Percentiles rank a stretch among this genome's conserved stretches.
Evolutionary conservation across 352 stramenopile genomes (phyloP).

Genomic region (Nothophytophthora sp.): DNA sequence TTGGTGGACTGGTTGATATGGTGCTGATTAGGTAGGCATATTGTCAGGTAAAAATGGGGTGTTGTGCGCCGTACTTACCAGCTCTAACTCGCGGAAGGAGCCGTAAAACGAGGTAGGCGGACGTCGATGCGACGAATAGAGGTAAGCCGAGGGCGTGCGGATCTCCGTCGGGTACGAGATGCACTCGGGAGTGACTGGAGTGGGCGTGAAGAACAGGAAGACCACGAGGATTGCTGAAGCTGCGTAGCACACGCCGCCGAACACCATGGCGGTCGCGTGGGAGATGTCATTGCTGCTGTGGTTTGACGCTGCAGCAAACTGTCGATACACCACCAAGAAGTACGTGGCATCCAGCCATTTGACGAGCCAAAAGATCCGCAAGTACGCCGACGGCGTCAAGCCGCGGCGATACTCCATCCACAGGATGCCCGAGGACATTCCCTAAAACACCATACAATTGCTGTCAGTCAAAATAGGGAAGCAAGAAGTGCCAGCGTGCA

Average conservation of each 20-base stretch:
- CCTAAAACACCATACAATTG: constrained; percentile 23
- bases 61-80: too few species aligned
- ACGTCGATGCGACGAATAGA: constrained; percentile 45
- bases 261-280: constrained; percentile 17
- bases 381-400: constrained; percentile 47
- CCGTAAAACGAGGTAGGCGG: constrained; percentile 52
- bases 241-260: constrained; percentile 43
- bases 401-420: constrained; percentile 82
- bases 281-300: not conserved
- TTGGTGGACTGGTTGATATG: too few species aligned
- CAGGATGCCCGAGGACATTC: constrained; percentile 48
- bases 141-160: constrained; percentile 57
- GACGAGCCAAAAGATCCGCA: constrained; percentile 64
- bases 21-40: too few species aligned
- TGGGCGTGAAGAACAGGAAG: constrained; percentile 51
- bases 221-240: constrained; percentile 44
- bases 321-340: constrained; percentile 43
- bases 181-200: constrained; percentile 49
- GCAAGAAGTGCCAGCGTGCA: not conserved
- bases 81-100: constrained; percentile 50
- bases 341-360: constrained; percentile 56
- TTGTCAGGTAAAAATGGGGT: too few species aligned
- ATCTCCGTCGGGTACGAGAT: constrained; percentile 46
- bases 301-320: constrained; percentile 5
- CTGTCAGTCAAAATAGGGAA: not conserved